Evolutionary conservation across 2,329 filamentous ascomycete genomes (phyloP).

Genomic region (Coniella lustricola): DNA sequence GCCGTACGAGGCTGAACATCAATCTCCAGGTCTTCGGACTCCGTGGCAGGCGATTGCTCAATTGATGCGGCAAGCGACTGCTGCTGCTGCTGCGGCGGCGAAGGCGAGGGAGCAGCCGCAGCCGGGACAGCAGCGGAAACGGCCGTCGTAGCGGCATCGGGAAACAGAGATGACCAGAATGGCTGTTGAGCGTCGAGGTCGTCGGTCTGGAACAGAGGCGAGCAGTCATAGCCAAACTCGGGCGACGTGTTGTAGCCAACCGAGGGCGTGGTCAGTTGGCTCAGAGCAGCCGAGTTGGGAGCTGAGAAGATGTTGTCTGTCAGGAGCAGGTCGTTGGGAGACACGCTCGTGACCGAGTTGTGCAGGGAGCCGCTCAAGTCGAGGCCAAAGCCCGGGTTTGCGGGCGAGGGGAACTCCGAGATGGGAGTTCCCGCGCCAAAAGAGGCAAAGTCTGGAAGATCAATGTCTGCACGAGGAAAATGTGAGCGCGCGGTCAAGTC

Average conservation of each 20-base stretch:
- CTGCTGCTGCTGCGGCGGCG: too few species aligned
- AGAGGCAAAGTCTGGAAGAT: constrained; percentile 47
- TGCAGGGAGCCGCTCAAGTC: constrained; percentile 37
- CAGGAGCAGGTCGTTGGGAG: constrained; percentile 72
- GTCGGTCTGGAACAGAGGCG: constrained; percentile 63
- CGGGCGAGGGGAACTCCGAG: constrained; percentile 48
- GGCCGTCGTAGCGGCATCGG: constrained; percentile 38
- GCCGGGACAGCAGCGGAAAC: constrained; percentile 11
- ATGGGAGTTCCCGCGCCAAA: constrained; percentile 45
- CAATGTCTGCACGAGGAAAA: constrained; percentile 40
- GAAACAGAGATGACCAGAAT: constrained; percentile 71
- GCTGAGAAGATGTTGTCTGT: constrained; percentile 65
- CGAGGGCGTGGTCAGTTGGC: constrained; percentile 80
- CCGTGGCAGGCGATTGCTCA: constrained; percentile 36
- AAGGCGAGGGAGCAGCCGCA: constrained; percentile 16
- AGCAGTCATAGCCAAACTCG: constrained; percentile 62
- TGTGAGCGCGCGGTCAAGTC: constrained; percentile 24
- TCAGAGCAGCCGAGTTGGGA: constrained; percentile 75
- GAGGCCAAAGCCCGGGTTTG: constrained; percentile 45
- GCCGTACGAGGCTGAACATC: constrained; percentile 33
- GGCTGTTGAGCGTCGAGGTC: constrained; percentile 48
- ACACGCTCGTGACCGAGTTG: constrained; percentile 62
- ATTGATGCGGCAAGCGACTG: constrained; percentile 19
- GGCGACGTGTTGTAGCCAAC: constrained; percentile 65
- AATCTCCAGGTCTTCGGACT: constrained; percentile 43